Evolutionary conservation across 176 grass and related monocot genomes (phyloP).

Genomic region (Zoysia japonica): DNA sequence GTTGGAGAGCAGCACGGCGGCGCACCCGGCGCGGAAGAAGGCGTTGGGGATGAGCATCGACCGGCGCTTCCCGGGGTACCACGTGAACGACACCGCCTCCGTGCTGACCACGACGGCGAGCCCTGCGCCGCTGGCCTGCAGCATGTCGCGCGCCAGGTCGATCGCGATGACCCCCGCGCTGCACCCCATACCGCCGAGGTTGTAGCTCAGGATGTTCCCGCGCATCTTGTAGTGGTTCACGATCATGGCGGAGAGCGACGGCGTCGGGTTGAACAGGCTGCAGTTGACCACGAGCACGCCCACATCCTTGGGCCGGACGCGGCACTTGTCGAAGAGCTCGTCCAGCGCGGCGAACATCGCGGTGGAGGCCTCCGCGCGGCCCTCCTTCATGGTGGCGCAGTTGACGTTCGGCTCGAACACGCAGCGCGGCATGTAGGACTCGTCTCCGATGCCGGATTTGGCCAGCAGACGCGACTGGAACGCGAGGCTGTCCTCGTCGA

Average conservation of each 20-base stretch:
- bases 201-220: conserved; percentile 97
- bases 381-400: conserved; percentile 93
- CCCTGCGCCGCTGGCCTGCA: conserved; percentile 73
- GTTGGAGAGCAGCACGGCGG: conserved; percentile 78
- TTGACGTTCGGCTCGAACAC: conserved; percentile 65
- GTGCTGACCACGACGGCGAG: conserved; percentile 90
- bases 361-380: conserved; percentile 69
- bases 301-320: conserved; percentile 84
- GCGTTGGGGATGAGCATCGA: conserved; percentile 95
- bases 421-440: conserved; percentile 83
- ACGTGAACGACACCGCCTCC: conserved; percentile 84
- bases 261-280: conserved; percentile 95
- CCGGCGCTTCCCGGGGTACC: conserved; percentile 73
- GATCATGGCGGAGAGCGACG: conserved; percentile 94
- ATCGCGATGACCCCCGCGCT: conserved; percentile 82
- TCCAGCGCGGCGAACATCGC: conserved; percentile 86
- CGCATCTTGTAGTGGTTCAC: conserved; percentile 99
- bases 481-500: conserved; percentile 88
- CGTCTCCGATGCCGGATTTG: conserved; percentile 80
- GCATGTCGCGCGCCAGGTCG: conserved; percentile 88
- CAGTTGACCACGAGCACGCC: conserved; percentile 93
- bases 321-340: conserved; percentile 95
- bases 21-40: conserved; percentile 82
- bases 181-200: conserved; percentile 94
- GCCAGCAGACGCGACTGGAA: conserved; percentile 86